Conservation (phyloP, 768 basidiomycete genomes). For the Lentinula raphanica region DNA sequence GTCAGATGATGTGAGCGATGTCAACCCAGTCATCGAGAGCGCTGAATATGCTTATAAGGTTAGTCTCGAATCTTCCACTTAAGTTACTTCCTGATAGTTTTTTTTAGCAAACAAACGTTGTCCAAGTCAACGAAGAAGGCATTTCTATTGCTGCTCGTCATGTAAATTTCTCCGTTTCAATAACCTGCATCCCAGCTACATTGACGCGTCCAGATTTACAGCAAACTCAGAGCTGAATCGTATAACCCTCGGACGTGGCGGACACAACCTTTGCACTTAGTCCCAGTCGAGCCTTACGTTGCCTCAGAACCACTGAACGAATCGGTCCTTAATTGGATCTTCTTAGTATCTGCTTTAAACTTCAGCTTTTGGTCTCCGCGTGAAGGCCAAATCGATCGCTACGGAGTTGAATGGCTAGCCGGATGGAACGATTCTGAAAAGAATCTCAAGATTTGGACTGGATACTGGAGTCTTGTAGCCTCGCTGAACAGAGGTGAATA, state of each 20-base stretch:
- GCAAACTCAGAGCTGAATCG: constrained; percentile 50
- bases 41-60: constrained; percentile 8
- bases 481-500: constrained; percentile 71
- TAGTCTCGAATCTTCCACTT: not conserved
- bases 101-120: constrained; percentile 7
- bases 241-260: constrained; percentile 84
- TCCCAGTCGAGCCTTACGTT: constrained; percentile 61
- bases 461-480: constrained; percentile 86
- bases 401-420: constrained; percentile 72
- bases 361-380: constrained; percentile 87
- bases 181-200: not conserved
- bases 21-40: constrained; percentile 10
- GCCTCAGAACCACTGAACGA: constrained; percentile 48
- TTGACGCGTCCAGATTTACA: constrained; percentile 46
- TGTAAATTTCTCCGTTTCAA: not conserved
- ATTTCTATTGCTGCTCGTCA: constrained; percentile 7
- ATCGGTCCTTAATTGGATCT: constrained; percentile 76
- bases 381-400: constrained; percentile 54
- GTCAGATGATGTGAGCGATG: not conserved
- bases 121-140: constrained; percentile 6
- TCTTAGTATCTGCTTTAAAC: constrained; percentile 80
- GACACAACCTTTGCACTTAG: constrained; percentile 68
- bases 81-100: not conserved
- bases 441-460: constrained; percentile 56
- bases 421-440: constrained; percentile 48